These are phyloP conservation scores for Quercus alba DNA, from an alignment of 306 rosid genomes.

Conservation along the genomic window DNA sequence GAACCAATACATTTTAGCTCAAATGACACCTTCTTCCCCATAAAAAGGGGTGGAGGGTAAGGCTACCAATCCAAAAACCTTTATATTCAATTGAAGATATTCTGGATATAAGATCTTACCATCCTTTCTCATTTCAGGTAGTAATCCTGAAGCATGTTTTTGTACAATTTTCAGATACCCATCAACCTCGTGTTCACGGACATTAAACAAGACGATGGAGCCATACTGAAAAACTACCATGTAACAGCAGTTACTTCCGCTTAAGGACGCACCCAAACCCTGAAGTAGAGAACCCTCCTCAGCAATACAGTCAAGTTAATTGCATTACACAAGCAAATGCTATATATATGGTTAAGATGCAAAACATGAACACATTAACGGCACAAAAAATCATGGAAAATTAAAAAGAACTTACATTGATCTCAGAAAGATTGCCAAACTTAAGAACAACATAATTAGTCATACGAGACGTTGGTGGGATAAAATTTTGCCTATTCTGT, in stretches of 20 bases:
- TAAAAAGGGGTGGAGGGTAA: too few species aligned
- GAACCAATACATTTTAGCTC: too few species aligned
- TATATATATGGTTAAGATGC: not conserved
- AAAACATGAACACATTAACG: not conserved
- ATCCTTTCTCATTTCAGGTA: constrained; percentile 97
- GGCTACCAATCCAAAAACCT: not conserved
- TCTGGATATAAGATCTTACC: constrained; percentile 50
- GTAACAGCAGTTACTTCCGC: constrained; percentile 70
- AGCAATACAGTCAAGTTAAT: constrained; percentile 5
- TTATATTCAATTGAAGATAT: not conserved
- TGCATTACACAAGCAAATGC: not conserved
- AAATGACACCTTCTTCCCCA: too few species aligned
- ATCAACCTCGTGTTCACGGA: constrained; percentile 69
- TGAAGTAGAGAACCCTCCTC: constrained; percentile 36
- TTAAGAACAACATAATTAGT: constrained; percentile 84
- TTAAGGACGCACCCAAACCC: constrained; percentile 60
- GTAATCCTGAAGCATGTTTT: constrained; percentile 78
- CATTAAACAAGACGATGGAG: constrained; percentile 86
- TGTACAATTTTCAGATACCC: constrained; percentile 70
- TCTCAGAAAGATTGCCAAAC: constrained; percentile 63
- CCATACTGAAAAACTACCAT: constrained; percentile 99
- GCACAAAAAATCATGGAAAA: not conserved
- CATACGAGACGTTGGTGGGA: constrained; percentile 85
- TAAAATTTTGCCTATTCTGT: constrained; percentile 77
- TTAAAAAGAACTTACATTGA: constrained; percentile 42